Percentiles rank a stretch among this genome's conserved stretches.
Conservation (phyloP, 2,329 filamentous ascomycete genomes). For the Pseudophaeomoniella oleicola region DNA sequence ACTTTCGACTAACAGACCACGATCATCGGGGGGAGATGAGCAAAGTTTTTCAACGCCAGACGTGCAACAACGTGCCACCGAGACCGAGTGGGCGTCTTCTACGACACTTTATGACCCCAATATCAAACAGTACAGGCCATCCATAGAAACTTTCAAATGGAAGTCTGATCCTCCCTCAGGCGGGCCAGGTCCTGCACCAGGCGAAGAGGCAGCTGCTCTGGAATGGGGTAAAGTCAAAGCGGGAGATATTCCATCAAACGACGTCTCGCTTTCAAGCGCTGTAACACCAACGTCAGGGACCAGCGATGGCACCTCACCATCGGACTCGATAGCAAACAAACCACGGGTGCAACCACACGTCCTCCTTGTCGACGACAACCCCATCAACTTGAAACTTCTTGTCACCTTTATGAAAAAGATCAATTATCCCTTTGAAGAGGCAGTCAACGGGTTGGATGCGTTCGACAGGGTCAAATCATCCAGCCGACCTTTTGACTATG, state of each 20-base stretch:
- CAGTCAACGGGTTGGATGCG: background rate
- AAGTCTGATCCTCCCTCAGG: background rate
- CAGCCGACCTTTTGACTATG: conserved; percentile 3
- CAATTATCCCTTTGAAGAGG: background rate
- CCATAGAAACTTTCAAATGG: background rate
- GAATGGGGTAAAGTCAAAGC: background rate
- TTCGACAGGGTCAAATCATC: conserved; percentile 3
- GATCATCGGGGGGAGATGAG: no score
- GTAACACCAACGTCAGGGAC: background rate
- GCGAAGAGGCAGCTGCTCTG: background rate
- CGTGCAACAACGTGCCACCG: conserved; percentile 1
- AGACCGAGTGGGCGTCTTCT: background rate
- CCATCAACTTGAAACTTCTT: conserved; percentile 18
- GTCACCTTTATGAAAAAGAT: conserved; percentile 1
- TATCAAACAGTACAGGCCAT: background rate
- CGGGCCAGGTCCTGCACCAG: background rate
- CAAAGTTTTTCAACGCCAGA: conserved; percentile 1
- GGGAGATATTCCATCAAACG: background rate
- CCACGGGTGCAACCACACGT: conserved; percentile 4
- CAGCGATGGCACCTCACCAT: background rate
- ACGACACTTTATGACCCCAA: background rate
- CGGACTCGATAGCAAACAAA: background rate
- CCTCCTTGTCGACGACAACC: conserved; percentile 24
- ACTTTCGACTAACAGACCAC: no score
- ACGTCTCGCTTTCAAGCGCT: background rate